phyloP scores from a whole-genome alignment of 495 filamentous ascomycete species.

The Podospora bellae-mahoneyi region DNA sequence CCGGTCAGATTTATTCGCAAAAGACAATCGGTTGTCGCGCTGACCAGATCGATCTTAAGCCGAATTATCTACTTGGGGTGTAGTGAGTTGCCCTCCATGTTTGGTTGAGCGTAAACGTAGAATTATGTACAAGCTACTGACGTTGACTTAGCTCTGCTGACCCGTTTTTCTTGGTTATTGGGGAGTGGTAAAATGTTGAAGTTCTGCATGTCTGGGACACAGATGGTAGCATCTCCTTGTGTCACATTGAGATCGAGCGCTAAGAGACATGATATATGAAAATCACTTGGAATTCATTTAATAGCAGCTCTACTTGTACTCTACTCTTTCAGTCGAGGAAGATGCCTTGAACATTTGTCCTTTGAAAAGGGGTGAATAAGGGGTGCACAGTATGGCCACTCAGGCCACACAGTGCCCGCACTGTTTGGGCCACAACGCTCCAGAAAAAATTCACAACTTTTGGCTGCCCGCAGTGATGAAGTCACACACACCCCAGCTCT shows the following conservation, averaged over 20 bases:
- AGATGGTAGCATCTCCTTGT: too few species aligned
- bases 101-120: neutral
- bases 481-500: constrained; percentile 1
- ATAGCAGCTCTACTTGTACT: too few species aligned
- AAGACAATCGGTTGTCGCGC: neutral
- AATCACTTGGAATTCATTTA: too few species aligned
- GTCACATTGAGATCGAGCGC: too few species aligned
- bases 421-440: constrained; percentile 21
- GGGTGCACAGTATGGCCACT: neutral
- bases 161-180: neutral
- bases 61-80: neutral
- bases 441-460: constrained; percentile 12
- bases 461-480: constrained; percentile 9
- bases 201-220: too few species aligned
- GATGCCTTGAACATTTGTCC: too few species aligned
- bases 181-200: neutral
- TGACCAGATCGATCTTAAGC: neutral
- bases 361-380: neutral
- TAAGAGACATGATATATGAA: too few species aligned
- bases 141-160: neutral
- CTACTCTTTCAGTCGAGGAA: too few species aligned
- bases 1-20: neutral
- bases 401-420: constrained; percentile 5
- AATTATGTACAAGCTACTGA: neutral
- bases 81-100: neutral